Evolutionary conservation across 345 rosid species (phyloP).

Genomic region (Durio zibethinus): DNA sequence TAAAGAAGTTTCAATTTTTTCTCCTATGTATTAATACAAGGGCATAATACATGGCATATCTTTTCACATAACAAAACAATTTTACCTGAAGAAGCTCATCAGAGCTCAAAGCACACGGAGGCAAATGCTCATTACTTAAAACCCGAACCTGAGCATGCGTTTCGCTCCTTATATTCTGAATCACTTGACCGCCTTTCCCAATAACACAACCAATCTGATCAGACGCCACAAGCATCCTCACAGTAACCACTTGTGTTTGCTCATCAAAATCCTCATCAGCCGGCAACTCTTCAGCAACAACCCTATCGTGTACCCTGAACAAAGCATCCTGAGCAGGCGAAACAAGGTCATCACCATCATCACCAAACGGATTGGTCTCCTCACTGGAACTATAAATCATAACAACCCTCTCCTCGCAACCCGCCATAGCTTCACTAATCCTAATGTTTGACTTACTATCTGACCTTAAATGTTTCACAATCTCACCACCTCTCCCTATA

Average conservation of each 20-base stretch:
- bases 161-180: slow-evolving; percentile 51
- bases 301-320: slow-evolving; percentile 54
- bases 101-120: slow-evolving; percentile 48
- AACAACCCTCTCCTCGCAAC: slow-evolving; percentile 63
- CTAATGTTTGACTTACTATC: slow-evolving; percentile 54
- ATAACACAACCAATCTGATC: slow-evolving; percentile 77
- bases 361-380: slow-evolving; percentile 46
- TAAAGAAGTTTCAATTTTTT: not conserved
- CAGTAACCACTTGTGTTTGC: slow-evolving; percentile 31
- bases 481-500: slow-evolving; percentile 69
- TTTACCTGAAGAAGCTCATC: slow-evolving; percentile 72
- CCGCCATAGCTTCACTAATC: slow-evolving; percentile 47
- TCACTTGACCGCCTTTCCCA: slow-evolving; percentile 69
- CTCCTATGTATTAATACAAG: not conserved
- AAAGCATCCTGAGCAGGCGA: slow-evolving; percentile 68
- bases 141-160: slow-evolving; percentile 62
- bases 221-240: slow-evolving; percentile 58
- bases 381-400: slow-evolving; percentile 53
- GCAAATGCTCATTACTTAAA: slow-evolving; percentile 48
- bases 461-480: slow-evolving; percentile 53
- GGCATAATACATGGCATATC: not conserved
- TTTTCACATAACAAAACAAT: slow-evolving; percentile 3
- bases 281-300: slow-evolving; percentile 39
- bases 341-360: slow-evolving; percentile 39
- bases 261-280: slow-evolving; percentile 39